These are phyloP conservation scores for Hypocreales sp. DNA, from an alignment of 2,329 filamentous ascomycete genomes.

Conservation along the genomic window DNA sequence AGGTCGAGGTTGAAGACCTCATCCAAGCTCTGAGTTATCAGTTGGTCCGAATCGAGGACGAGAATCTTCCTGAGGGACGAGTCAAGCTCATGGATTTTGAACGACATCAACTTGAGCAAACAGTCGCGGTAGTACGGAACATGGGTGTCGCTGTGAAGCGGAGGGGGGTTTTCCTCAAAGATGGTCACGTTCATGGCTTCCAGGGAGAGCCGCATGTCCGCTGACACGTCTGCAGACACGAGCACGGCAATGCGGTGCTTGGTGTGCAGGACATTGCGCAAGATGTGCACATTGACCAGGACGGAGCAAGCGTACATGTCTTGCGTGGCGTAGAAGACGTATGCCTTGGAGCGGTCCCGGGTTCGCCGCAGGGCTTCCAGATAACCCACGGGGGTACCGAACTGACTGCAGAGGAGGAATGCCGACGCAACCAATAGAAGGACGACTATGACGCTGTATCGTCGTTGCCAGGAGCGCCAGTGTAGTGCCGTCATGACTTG, in stretches of 20 bases:
- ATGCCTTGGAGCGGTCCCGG: too few species aligned
- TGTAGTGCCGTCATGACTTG: too few species aligned
- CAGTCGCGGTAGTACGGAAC: slow-evolving; percentile 4
- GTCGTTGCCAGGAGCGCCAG: too few species aligned
- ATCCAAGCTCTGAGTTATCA: slow-evolving; percentile 6
- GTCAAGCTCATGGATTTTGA: slow-evolving; percentile 6
- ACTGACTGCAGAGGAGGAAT: too few species aligned
- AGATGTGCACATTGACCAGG: slow-evolving; percentile 5
- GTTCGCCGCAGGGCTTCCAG: too few species aligned
- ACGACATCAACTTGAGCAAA: slow-evolving; percentile 6
- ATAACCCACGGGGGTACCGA: too few species aligned
- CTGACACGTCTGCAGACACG: slow-evolving; percentile 4
- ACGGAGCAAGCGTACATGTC: slow-evolving; percentile 7
- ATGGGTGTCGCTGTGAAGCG: slow-evolving; percentile 2
- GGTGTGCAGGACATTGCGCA: slow-evolving; percentile 3
- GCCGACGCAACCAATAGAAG: too few species aligned
- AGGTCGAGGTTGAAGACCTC: slow-evolving; percentile 4
- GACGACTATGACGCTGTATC: too few species aligned
- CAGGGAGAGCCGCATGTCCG: slow-evolving; percentile 3
- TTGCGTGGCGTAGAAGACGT: slow-evolving; percentile 7
- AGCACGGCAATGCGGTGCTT: slow-evolving; percentile 5
- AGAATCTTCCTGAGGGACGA: slow-evolving; percentile 3
- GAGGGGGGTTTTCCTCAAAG: slow-evolving; percentile 4
- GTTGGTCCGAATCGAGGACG: slow-evolving; percentile 7
- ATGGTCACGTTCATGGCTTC: slow-evolving; percentile 2